Evolutionary conservation across 768 basidiomycete species (phyloP).

Genomic region (Cyclocybe cylindracea): DNA sequence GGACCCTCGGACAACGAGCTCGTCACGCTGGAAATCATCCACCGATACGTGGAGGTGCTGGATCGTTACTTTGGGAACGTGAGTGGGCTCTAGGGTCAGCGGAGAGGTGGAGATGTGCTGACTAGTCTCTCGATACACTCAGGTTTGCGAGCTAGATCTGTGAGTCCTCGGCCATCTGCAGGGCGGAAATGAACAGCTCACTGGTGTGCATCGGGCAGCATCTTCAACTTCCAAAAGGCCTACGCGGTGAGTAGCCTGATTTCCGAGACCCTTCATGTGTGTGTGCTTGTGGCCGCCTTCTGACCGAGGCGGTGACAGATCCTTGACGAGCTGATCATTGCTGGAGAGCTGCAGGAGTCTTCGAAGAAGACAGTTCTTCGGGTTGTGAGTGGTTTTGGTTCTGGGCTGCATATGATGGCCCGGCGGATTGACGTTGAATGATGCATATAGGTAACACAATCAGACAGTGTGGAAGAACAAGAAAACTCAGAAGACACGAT

Average conservation of each 20-base stretch:
- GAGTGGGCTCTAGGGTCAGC: conserved; percentile 26
- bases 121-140: conserved; percentile 14
- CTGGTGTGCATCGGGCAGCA: conserved; percentile 45
- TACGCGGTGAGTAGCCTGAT: conserved; percentile 64
- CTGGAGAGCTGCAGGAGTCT: conserved; percentile 97
- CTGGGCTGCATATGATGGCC: background rate
- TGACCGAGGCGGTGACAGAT: conserved; percentile 45
- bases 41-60: conserved; percentile 93
- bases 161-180: conserved; percentile 39
- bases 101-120: conserved; percentile 1
- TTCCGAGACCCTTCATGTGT: conserved; percentile 1
- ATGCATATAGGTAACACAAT: conserved; percentile 73
- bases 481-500: conserved; percentile 83
- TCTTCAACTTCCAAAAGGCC: conserved; percentile 99
- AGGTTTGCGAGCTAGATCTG: conserved; percentile 96
- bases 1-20: conserved; percentile 89
- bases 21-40: conserved; percentile 91
- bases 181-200: conserved; percentile 15
- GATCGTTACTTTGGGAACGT: conserved; percentile 95
- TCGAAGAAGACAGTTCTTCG: conserved; percentile 87
- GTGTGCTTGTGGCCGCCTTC: background rate
- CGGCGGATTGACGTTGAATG: background rate
- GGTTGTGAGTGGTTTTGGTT: conserved; percentile 32
- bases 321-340: conserved; percentile 94
- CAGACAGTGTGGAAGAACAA: conserved; percentile 82